A percentile compares a stretch with the other conserved stretches of the same genome.
Evolutionary conservation across 495 filamentous ascomycete genomes (phyloP).

Genomic region (Penicillium maclennaniae): DNA sequence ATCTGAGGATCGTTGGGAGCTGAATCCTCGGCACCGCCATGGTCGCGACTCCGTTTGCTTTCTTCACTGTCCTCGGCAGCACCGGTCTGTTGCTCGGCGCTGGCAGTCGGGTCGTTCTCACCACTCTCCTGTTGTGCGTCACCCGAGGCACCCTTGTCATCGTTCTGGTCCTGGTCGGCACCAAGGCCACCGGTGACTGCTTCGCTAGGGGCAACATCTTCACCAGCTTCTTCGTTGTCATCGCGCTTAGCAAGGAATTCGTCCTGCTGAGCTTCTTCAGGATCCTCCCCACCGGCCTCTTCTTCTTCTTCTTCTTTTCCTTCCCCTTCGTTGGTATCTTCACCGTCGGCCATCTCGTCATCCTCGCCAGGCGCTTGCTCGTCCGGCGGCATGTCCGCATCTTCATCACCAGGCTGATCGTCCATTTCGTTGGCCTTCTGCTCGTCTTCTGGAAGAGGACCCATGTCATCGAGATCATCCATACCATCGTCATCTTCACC

Average conservation of each 20-base stretch:
- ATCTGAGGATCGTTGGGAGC: slow-evolving; percentile 51
- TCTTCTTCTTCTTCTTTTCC: slow-evolving; percentile 56
- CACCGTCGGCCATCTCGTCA: slow-evolving; percentile 36
- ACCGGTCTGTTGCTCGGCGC: slow-evolving; percentile 40
- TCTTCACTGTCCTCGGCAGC: slow-evolving; percentile 45
- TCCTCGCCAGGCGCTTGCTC: slow-evolving; percentile 30
- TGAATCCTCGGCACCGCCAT: slow-evolving; percentile 38
- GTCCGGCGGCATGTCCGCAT: slow-evolving; percentile 40
- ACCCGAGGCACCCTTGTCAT: slow-evolving; percentile 65
- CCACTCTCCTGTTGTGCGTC: slow-evolving; percentile 55
- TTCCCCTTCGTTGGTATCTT: slow-evolving; percentile 36
- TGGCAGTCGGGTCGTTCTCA: slow-evolving; percentile 41
- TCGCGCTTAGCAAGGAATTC: slow-evolving; percentile 41
- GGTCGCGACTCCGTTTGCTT: slow-evolving; percentile 39
- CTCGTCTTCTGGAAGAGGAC: slow-evolving; percentile 50
- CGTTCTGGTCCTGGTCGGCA: slow-evolving; percentile 48
- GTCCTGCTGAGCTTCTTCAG: slow-evolving; percentile 41
- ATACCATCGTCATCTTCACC: slow-evolving; percentile 66
- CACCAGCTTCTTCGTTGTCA: slow-evolving; percentile 41
- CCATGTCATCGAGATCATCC: slow-evolving; percentile 68
- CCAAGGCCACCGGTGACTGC: slow-evolving; percentile 43
- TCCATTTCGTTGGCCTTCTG: slow-evolving; percentile 35
- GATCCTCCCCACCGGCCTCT: slow-evolving; percentile 49
- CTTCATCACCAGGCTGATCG: slow-evolving; percentile 33
- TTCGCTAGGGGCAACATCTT: slow-evolving; percentile 49